Evolutionary conservation across 495 filamentous ascomycete genomes (phyloP).

Genomic region (Acidiella bohemica): DNA sequence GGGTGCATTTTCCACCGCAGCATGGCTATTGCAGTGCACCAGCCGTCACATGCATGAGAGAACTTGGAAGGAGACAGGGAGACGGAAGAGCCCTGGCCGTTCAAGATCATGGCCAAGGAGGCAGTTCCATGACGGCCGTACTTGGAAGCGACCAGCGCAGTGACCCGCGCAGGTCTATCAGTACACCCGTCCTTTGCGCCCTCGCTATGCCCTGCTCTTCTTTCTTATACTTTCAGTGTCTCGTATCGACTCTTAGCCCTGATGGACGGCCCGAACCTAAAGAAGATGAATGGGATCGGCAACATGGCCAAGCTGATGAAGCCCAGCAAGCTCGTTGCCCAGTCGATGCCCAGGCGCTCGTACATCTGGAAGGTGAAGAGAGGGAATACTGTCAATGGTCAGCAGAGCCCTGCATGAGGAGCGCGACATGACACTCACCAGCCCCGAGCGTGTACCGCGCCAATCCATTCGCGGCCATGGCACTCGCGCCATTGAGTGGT

Average conservation of each 20-base stretch:
- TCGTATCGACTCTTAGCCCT: conserved; percentile 19
- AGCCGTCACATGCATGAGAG: no score
- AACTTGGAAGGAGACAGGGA: no score
- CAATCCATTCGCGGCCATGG: conserved; percentile 50
- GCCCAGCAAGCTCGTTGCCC: conserved; percentile 33
- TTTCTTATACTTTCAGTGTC: no score
- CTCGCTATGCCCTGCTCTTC: no score
- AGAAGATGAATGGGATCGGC: conserved; percentile 34
- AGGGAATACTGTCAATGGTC: conserved; percentile 38
- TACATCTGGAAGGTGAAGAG: conserved; percentile 41
- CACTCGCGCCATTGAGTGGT: conserved; percentile 43
- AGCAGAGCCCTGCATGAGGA: not conserved
- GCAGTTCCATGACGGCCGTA: no score
- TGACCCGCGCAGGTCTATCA: no score
- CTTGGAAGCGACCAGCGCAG: no score
- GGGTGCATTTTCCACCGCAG: no score
- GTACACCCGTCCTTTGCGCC: no score
- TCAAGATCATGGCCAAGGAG: no score
- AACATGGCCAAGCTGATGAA: conserved; percentile 31
- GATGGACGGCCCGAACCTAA: conserved; percentile 26
- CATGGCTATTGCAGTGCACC: no score
- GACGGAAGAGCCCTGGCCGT: no score
- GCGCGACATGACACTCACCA: not conserved
- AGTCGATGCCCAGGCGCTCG: conserved; percentile 27
- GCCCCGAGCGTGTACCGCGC: conserved; percentile 46